These are phyloP conservation scores for Venturia nashicola DNA, from an alignment of 2,329 filamentous ascomycete species.

Conservation along the genomic window DNA sequence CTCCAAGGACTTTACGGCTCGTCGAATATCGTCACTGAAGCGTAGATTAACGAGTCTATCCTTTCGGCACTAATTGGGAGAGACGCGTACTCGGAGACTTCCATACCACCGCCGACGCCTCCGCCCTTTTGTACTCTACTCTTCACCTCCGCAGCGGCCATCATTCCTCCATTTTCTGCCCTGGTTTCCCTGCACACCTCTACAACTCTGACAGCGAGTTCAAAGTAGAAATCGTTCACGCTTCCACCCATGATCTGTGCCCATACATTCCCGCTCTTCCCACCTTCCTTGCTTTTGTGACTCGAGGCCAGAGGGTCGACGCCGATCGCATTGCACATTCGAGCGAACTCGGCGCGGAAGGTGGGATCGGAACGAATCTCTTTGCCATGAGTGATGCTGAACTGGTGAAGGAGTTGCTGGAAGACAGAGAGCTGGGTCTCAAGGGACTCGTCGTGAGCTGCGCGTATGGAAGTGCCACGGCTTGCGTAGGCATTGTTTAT, in stretches of 20 bases:
- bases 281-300: conserved; percentile 23
- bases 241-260: conserved; percentile 80
- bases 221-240: conserved; percentile 98
- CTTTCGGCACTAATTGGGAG: conserved; percentile 5
- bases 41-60: neutral
- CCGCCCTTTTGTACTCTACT: conserved; percentile 61
- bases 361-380: conserved; percentile 92
- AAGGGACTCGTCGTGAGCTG: conserved; percentile 70
- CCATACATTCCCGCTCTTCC: conserved; percentile 52
- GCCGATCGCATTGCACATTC: conserved; percentile 95
- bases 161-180: conserved; percentile 82
- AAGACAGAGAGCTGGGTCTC: conserved; percentile 92
- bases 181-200: conserved; percentile 82
- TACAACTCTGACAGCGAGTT: conserved; percentile 88
- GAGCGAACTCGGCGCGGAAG: conserved; percentile 93
- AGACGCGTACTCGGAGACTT: conserved; percentile 60
- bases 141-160: conserved; percentile 69
- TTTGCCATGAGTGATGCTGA: conserved; percentile 85
- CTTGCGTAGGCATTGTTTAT: conserved; percentile 81
- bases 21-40: conserved; percentile 71
- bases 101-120: conserved; percentile 61
- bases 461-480: conserved; percentile 79
- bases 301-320: conserved; percentile 64
- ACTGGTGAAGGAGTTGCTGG: conserved; percentile 87
- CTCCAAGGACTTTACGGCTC: conserved; percentile 75